Evolutionary conservation across 2,329 filamentous ascomycete species (phyloP).

Genomic region (Trichoderma oligosporum): DNA sequence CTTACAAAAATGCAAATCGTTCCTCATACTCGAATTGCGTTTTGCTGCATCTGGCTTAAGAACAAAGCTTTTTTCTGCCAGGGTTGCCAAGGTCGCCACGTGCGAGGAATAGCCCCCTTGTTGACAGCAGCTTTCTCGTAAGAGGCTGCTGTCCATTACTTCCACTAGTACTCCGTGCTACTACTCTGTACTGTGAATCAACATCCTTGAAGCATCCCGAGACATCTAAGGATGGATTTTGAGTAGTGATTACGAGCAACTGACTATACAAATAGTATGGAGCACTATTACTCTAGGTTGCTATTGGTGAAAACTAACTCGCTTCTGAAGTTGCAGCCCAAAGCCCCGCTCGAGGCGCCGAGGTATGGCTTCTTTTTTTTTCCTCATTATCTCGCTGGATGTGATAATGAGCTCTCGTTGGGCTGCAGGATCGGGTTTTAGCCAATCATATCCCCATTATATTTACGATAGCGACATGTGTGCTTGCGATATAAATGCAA

Average conservation of each 20-base stretch:
- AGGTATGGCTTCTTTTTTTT: not conserved
- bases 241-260: not conserved
- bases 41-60: not conserved
- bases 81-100: not conserved
- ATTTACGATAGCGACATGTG: not conserved
- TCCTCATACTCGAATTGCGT: not conserved
- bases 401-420: not conserved
- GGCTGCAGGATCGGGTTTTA: not conserved
- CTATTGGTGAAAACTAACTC: not conserved
- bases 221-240: not conserved
- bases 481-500: not conserved
- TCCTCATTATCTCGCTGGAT: not conserved
- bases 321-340: not conserved
- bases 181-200: not conserved
- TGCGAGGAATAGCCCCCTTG: conserved; percentile 8
- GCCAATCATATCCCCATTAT: not conserved
- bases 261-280: too few relatives aligned
- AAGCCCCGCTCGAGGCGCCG: not conserved
- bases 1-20: not conserved
- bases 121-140: conserved; percentile 9
- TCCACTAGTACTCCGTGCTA: not conserved
- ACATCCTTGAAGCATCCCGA: not conserved
- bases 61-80: not conserved
- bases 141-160: not conserved
- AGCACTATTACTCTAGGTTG: not conserved